phyloP scores from a whole-genome alignment of 106 monocot species.

The Acorus gramineus region DNA sequence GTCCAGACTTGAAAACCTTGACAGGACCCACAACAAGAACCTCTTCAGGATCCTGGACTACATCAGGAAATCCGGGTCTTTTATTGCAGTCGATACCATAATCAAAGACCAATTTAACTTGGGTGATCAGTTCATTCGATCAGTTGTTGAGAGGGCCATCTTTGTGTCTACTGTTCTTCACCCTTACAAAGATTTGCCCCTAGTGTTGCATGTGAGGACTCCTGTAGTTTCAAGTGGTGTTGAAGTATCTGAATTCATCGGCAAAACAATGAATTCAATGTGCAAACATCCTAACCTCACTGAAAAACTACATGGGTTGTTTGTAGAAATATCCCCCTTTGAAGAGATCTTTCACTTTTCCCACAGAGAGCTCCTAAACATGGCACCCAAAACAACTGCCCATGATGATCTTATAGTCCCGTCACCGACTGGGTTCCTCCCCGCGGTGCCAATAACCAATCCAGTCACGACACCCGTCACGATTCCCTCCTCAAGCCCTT shows the following conservation, averaged over 20 bases:
- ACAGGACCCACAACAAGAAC: constrained; percentile 3
- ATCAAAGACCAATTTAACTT: constrained; percentile 9
- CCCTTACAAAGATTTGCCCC: constrained; percentile 15
- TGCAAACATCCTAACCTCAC: constrained; percentile 8
- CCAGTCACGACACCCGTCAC: constrained; percentile 32
- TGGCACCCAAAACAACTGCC: constrained; percentile 10
- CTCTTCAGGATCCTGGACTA: constrained; percentile 12
- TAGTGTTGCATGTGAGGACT: constrained; percentile 28
- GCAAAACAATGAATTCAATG: constrained; percentile 10
- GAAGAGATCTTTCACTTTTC: constrained; percentile 20
- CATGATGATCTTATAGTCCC: constrained; percentile 12
- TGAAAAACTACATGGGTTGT: constrained; percentile 15
- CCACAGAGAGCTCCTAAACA: constrained; percentile 26
- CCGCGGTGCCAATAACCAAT: constrained; percentile 13
- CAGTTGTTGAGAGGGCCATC: constrained; percentile 6
- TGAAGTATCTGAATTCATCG: constrained; percentile 11
- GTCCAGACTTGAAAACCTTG: constrained; percentile 14
- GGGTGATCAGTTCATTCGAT: constrained; percentile 15
- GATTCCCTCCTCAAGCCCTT: constrained; percentile 18
- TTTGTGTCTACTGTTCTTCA: constrained; percentile 11
- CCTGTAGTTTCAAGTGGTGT: constrained; percentile 7
- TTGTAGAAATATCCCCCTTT: constrained; percentile 10
- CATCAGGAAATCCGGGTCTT: constrained; percentile 21
- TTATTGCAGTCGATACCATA: constrained; percentile 19
- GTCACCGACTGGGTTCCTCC: too few species aligned